These are phyloP conservation scores for Candida odintsovae DNA, from an alignment of 805 yeast genomes.

Conservation along the genomic window DNA sequence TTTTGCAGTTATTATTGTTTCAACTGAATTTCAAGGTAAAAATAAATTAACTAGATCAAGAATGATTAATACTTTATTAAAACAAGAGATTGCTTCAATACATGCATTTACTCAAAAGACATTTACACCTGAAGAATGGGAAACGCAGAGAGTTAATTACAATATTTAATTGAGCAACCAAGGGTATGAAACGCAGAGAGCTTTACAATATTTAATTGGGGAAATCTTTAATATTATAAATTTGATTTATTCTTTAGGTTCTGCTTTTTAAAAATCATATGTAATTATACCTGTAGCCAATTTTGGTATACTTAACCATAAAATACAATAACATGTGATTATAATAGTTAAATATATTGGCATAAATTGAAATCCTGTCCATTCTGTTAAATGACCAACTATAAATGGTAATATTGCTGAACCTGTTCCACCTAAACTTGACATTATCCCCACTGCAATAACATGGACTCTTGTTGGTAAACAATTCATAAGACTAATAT, in stretches of 20 bases:
- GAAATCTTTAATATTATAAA: no score
- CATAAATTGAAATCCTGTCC: conserved; percentile 21
- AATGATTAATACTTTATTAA: conserved; percentile 70
- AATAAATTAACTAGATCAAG: conserved; percentile 84
- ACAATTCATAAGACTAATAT: conserved; percentile 55
- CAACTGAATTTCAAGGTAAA: conserved; percentile 66
- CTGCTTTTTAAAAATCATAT: conserved; percentile 2
- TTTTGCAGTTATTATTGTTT: conserved; percentile 86
- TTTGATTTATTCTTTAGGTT: no score
- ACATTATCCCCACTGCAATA: conserved; percentile 65
- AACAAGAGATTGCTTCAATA: conserved; percentile 78
- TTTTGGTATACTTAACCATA: conserved; percentile 9
- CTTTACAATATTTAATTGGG: no score
- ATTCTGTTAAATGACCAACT: conserved; percentile 41
- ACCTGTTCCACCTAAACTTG: conserved; percentile 80
- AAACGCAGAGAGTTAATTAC: conserved; percentile 17
- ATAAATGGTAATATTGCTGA: conserved; percentile 70
- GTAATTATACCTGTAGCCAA: neutral
- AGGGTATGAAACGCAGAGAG: no score
- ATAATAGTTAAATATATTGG: conserved; percentile 17
- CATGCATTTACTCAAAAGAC: conserved; percentile 96
- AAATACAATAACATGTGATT: conserved; percentile 7
- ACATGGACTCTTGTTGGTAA: conserved; percentile 58
- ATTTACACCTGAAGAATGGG: conserved; percentile 89
- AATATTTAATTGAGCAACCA: conserved; percentile 2